Evolutionary conservation across 2,329 filamentous ascomycete species (phyloP), one percentile per base, ranked within the genome.

Genomic region (Blastomyces silverae): DNA sequence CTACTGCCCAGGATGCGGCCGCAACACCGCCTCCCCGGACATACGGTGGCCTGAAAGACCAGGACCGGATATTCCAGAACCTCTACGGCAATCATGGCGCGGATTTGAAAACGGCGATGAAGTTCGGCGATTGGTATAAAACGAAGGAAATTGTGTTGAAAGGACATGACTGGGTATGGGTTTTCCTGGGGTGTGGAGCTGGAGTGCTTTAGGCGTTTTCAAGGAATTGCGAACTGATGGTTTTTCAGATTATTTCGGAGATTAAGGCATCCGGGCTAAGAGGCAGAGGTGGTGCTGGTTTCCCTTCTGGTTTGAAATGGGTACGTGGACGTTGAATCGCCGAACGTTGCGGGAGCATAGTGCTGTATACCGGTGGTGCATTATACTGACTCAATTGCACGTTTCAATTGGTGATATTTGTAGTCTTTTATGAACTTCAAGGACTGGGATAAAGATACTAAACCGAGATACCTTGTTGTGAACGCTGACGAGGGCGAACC

Each of bases 371-470:
- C 28, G 44, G 17, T 56, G 44, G 52, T 28, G 60, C 39, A 8
- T 50, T 44, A 61, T 53, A 10, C 64, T 62, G 61, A 63, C 48
- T 56, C 55, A 25, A 39, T 48, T 50, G 22, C 58, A 31, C 48
- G 13, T 66, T 48, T 37, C 25, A 20, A 61, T 61, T 37, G 25
- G 17, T 17, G 1, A 58, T 44, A n/a, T 28, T 17, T 31, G 10
- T 74, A 96, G 92, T 97, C 92, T 61, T 99, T 99, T 80, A 99
- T 99, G 94, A 99, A 99, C 84, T 92, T 93, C 84, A 97, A 97
- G 81, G 94, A 92, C 73, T 99, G 94, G 94, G 93, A 99, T 74
- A 96, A 99, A 82, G 94, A 97, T 78, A 89, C 80, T 73, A 96
- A 96, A 81, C 94, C 94, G 70, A 88, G 94, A 74, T 99, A 99